Evolutionary conservation across 345 rosid species (phyloP).

Genomic region (Mercurialis annua): DNA sequence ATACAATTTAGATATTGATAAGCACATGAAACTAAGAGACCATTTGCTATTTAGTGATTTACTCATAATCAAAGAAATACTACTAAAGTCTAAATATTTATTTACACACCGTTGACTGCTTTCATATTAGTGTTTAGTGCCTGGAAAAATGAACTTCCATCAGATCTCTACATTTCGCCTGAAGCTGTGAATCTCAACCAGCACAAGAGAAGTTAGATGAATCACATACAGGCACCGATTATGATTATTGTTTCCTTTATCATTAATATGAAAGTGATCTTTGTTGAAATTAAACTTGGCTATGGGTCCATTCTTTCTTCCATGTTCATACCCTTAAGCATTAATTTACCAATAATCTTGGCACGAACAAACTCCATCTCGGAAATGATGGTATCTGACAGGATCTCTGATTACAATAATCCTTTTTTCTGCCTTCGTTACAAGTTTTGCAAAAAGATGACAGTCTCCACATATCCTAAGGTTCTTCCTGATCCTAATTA

Average conservation of each 20-base stretch:
- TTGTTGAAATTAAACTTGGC: too few species aligned
- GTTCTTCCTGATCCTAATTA: conserved; percentile 60
- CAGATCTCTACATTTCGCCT: background rate
- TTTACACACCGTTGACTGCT: conserved; percentile 92
- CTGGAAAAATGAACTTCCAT: conserved; percentile 32
- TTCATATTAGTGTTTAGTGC: conserved; percentile 87
- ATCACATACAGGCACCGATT: conserved; percentile 72
- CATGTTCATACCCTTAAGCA: background rate
- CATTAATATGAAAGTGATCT: too few species aligned
- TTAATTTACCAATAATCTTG: conserved; percentile 56
- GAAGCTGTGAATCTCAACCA: conserved; percentile 14
- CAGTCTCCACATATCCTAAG: conserved; percentile 69
- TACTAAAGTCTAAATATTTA: background rate
- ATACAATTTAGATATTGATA: conserved; percentile 4
- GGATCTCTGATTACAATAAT: conserved; percentile 62
- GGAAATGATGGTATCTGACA: conserved; percentile 62
- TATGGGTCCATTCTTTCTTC: background rate
- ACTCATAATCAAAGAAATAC: background rate
- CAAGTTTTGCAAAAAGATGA: conserved; percentile 58
- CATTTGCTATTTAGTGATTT: background rate
- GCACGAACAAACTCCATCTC: conserved; percentile 58
- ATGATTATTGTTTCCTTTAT: background rate
- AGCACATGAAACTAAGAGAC: background rate
- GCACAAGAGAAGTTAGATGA: background rate
- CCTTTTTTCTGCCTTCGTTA: conserved; percentile 46